Conservation (phyloP, 371 early-diverging fungal genomes). For the Mortierella sp. region DNA sequence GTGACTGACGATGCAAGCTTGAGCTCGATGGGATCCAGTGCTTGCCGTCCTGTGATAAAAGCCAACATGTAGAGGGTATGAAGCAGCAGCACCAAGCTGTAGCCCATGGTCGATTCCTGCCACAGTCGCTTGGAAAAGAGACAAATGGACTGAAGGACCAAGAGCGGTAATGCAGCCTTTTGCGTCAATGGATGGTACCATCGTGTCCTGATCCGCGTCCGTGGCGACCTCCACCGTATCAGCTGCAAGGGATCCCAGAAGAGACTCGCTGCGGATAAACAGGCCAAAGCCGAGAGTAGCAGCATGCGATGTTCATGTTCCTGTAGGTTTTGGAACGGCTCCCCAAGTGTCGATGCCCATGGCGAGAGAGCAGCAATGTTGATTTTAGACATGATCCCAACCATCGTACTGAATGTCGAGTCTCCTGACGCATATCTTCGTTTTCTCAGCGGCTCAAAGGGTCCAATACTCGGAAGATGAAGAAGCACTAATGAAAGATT, state of each 20-base stretch:
- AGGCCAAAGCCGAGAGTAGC: neutral
- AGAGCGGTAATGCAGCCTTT: conserved; percentile 3
- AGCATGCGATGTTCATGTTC: conserved; percentile 13
- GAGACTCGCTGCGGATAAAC: conserved; percentile 20
- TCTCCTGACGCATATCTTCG: neutral
- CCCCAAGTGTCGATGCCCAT: conserved; percentile 21
- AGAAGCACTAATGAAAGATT: neutral
- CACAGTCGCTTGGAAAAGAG: neutral
- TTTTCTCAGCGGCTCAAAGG: conserved; percentile 4
- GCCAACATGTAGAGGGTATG: conserved; percentile 16
- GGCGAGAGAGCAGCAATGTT: conserved; percentile 3
- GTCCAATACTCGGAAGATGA: neutral
- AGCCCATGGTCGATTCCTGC: neutral
- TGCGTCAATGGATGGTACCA: conserved; percentile 22
- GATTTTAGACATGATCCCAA: conserved; percentile 8
- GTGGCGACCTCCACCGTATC: conserved; percentile 22
- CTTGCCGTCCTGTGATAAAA: conserved; percentile 12
- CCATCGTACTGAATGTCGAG: neutral
- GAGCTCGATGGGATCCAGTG: conserved; percentile 27
- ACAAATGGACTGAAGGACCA: neutral
- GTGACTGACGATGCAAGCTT: conserved; percentile 9
- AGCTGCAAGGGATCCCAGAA: conserved; percentile 41
- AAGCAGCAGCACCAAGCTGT: neutral
- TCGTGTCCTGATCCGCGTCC: conserved; percentile 22
- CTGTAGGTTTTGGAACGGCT: neutral